Conservation (phyloP, 2,329 filamentous ascomycete genomes). For the Talaromyces sp. region DNA sequence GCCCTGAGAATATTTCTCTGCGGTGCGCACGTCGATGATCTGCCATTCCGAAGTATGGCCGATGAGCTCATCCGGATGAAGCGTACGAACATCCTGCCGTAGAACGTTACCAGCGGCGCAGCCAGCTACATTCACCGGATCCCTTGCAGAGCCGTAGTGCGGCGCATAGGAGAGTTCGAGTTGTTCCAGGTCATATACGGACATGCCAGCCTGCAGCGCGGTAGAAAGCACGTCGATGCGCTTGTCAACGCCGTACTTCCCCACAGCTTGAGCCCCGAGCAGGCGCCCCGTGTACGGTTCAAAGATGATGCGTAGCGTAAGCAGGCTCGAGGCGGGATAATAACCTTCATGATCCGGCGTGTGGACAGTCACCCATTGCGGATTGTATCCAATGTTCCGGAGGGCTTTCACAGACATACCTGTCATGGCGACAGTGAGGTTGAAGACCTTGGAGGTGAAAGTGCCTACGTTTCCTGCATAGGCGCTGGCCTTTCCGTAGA, state of each 20-base stretch:
- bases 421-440: neutral
- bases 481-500: neutral
- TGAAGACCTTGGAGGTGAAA: neutral
- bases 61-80: neutral
- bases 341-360: constrained; percentile 7
- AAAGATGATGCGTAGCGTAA: constrained; percentile 3
- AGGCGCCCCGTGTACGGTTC: constrained; percentile 4
- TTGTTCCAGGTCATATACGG: constrained; percentile 9
- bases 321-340: constrained; percentile 3
- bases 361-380: constrained; percentile 7
- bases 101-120: neutral
- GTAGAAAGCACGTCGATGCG: constrained; percentile 7
- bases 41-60: neutral
- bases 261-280: constrained; percentile 4
- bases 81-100: neutral
- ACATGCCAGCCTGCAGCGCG: constrained; percentile 9
- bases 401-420: constrained; percentile 1
- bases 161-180: constrained; percentile 10
- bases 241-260: constrained; percentile 6
- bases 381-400: constrained; percentile 4
- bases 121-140: constrained; percentile 7
- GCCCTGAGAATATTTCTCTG: neutral
- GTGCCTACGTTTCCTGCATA: constrained; percentile 7
- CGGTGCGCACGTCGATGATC: constrained; percentile 2
- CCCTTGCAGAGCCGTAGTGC: constrained; percentile 2